Conservation (phyloP, 2,329 filamentous ascomycete genomes). For the Aspergillus ibericus region DNA sequence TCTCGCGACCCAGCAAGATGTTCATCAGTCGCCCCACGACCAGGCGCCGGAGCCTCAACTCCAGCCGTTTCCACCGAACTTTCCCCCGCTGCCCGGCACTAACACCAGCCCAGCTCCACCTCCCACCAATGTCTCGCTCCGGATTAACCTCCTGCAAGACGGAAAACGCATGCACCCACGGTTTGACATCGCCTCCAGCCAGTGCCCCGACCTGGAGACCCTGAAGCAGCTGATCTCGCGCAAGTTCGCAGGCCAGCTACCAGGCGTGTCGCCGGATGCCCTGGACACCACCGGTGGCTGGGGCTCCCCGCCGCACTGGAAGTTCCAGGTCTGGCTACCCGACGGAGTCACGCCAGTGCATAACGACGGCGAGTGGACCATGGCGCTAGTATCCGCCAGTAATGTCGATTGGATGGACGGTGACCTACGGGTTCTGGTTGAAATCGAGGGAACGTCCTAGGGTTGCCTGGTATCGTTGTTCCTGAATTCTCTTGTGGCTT, state of each 20-base stretch:
- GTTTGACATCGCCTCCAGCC: constrained; percentile 37
- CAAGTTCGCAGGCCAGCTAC: constrained; percentile 33
- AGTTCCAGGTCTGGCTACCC: constrained; percentile 43
- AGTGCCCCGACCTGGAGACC: constrained; percentile 36
- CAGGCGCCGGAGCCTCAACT: constrained; percentile 13
- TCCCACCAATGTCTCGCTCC: constrained; percentile 32
- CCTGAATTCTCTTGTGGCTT: neutral
- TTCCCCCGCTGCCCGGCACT: constrained; percentile 15
- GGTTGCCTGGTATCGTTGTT: neutral
- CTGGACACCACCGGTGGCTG: constrained; percentile 21
- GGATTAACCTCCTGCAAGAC: constrained; percentile 39
- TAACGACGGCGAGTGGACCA: constrained; percentile 46
- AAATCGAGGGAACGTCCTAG: constrained; percentile 26
- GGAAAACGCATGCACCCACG: constrained; percentile 43
- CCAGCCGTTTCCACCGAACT: constrained; percentile 21
- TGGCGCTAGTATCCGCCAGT: constrained; percentile 44
- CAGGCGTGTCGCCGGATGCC: constrained; percentile 24
- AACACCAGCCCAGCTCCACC: constrained; percentile 6
- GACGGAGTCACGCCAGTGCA: constrained; percentile 42
- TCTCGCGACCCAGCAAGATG: constrained; percentile 27
- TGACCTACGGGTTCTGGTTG: constrained; percentile 45
- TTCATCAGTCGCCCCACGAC: constrained; percentile 10
- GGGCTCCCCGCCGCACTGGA: constrained; percentile 27
- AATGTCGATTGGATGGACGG: constrained; percentile 51
- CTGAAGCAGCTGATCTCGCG: constrained; percentile 34